Evolutionary conservation across 2,329 filamentous ascomycete genomes (phyloP).

Genomic region (Monilinia laxa): DNA sequence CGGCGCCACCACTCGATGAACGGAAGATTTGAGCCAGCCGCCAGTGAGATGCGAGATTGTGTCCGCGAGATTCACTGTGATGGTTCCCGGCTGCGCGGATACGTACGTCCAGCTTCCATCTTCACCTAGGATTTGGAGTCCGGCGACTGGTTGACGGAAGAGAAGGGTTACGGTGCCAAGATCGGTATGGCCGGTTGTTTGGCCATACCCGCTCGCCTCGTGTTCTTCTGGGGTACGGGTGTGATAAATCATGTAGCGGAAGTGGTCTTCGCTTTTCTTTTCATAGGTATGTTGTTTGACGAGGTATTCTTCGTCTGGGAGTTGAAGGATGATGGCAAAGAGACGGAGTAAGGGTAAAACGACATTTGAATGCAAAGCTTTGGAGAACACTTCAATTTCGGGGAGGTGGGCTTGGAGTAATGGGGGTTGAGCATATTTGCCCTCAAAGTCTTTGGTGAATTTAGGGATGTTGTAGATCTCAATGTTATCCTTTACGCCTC

Average conservation of each 20-base stretch:
- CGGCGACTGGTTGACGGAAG: conserved; percentile 58
- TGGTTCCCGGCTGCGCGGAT: conserved; percentile 49
- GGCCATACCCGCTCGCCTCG: conserved; percentile 46
- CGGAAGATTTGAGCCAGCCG: conserved; percentile 47
- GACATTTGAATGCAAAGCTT: conserved; percentile 52
- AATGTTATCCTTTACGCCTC: conserved; percentile 49
- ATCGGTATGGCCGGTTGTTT: conserved; percentile 55
- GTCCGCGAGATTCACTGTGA: conserved; percentile 54
- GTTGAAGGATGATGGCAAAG: conserved; percentile 60
- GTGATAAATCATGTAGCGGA: conserved; percentile 62
- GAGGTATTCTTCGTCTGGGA: conserved; percentile 58
- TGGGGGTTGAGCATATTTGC: conserved; percentile 45
- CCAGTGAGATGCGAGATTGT: conserved; percentile 50
- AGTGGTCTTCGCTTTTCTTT: conserved; percentile 57
- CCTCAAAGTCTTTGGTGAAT: conserved; percentile 50
- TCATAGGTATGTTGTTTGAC: conserved; percentile 58
- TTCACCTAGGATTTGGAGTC: conserved; percentile 54
- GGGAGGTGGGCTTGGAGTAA: conserved; percentile 50
- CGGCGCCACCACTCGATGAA: conserved; percentile 44
- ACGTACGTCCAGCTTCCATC: conserved; percentile 53
- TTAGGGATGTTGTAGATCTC: conserved; percentile 62
- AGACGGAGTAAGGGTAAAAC: conserved; percentile 57
- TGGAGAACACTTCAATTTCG: conserved; percentile 55
- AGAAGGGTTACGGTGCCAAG: conserved; percentile 56
- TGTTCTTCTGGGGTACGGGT: conserved; percentile 51